phyloP scores from a whole-genome alignment of 257 asterid species.

The Ajuga chamaepitys region DNA sequence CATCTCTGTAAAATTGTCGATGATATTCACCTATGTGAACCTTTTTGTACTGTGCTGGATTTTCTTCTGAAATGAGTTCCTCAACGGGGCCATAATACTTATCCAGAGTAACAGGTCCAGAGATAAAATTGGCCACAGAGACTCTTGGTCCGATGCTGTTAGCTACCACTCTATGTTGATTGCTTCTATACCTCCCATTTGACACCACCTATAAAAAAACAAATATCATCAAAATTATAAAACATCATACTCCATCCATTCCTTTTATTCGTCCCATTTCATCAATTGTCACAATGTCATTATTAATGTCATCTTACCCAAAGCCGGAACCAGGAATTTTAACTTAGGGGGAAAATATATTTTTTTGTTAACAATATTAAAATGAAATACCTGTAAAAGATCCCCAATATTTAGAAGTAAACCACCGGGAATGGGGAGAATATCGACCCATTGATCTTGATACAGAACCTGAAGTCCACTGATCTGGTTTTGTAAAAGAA shows the following conservation, averaged over 20 bases:
- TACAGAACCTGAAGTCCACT: constrained; percentile 26
- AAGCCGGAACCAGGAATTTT: no score
- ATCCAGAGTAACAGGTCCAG: neutral
- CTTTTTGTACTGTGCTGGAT: no score
- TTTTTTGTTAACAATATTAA: no score
- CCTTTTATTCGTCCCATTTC: no score
- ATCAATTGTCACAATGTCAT: no score
- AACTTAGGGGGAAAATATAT: no score
- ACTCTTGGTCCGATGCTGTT: constrained; percentile 32
- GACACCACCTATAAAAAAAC: constrained; percentile 27
- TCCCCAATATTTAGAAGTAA: constrained; percentile 32
- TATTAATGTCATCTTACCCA: no score
- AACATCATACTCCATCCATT: no score
- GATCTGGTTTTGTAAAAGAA: constrained; percentile 27
- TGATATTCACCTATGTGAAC: no score
- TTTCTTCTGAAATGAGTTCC: constrained; percentile 35
- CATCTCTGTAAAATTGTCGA: no score
- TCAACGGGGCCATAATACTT: constrained; percentile 33
- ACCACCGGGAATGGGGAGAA: constrained; percentile 26
- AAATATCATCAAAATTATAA: no score
- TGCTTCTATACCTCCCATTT: constrained; percentile 34
- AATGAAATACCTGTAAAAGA: constrained; percentile 44
- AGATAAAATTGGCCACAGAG: constrained; percentile 37
- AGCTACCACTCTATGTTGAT: constrained; percentile 31
- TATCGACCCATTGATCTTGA: constrained; percentile 26